Percentiles rank a stretch among this genome's conserved stretches.
These are phyloP conservation scores for Sarocladiaceae sp. DNA, from an alignment of 2,329 filamentous ascomycete species.

Conservation along the genomic window DNA sequence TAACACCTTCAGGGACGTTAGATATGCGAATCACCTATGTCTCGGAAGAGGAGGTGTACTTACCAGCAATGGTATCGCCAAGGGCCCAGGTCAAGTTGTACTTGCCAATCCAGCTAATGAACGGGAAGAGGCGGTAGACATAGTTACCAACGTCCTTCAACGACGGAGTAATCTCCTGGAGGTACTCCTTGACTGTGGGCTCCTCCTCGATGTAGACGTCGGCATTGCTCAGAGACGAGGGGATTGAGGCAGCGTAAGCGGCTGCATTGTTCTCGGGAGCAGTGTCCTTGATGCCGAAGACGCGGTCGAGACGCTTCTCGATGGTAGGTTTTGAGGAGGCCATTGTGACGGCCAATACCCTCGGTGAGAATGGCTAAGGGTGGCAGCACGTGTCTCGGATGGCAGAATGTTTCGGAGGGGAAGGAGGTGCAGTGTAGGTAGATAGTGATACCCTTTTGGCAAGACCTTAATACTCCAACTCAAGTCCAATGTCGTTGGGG, in stretches of 20 bases:
- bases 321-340: slow-evolving; percentile 14
- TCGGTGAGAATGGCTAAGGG: not conserved
- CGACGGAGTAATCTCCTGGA: slow-evolving; percentile 33
- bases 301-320: slow-evolving; percentile 25
- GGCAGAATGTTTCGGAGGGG: not conserved
- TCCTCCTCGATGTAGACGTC: slow-evolving; percentile 36
- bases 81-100: slow-evolving; percentile 45
- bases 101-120: slow-evolving; percentile 44
- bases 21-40: not conserved
- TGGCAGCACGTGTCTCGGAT: not conserved
- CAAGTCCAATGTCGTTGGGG: no score
- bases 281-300: slow-evolving; percentile 27
- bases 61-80: slow-evolving; percentile 42
- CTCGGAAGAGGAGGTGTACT: slow-evolving; percentile 15
- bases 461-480: not conserved
- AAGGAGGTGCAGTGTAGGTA: not conserved
- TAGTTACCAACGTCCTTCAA: slow-evolving; percentile 26
- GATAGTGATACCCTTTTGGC: not conserved
- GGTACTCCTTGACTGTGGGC: slow-evolving; percentile 36
- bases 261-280: slow-evolving; percentile 21
- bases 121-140: slow-evolving; percentile 41
- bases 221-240: slow-evolving; percentile 28
- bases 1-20: slow-evolving; percentile 26
- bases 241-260: slow-evolving; percentile 18
- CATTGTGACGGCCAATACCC: slow-evolving; percentile 10